Evolutionary conservation across 1,139 yeast species (phyloP).

Genomic region (Yamadazyma triangularis): DNA sequence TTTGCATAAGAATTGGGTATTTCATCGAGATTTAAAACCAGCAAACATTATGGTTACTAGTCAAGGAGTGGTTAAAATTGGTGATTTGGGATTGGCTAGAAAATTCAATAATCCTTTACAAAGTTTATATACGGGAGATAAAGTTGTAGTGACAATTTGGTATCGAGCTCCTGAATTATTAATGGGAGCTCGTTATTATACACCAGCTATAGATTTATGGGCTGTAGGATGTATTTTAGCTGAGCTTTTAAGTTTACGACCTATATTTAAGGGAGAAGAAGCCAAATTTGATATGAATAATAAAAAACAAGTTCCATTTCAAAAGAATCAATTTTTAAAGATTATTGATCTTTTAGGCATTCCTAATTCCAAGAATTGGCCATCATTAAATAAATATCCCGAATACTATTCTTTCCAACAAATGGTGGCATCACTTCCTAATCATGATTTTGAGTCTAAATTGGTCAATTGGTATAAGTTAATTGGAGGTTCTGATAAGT

Average conservation of each 20-base stretch:
- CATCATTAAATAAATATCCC: conserved; percentile 72
- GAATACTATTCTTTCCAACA: conserved; percentile 65
- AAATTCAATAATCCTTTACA: conserved; percentile 87
- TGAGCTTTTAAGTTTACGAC: conserved; percentile 81
- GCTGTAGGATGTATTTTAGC: conserved; percentile 97
- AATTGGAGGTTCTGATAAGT: conserved; percentile 67
- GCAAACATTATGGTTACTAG: conserved; percentile 96
- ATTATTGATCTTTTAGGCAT: conserved; percentile 89
- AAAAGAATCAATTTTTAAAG: conserved; percentile 84
- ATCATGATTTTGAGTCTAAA: conserved; percentile 57
- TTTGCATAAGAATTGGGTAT: conserved; percentile 91
- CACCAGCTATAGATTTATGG: conserved; percentile 95
- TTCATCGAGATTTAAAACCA: conserved; percentile 94
- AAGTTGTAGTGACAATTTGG: conserved; percentile 98
- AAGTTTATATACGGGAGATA: conserved; percentile 87
- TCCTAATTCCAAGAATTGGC: conserved; percentile 76
- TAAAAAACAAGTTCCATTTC: conserved; percentile 90
- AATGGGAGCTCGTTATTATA: conserved; percentile 87
- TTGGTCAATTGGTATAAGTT: conserved; percentile 81
- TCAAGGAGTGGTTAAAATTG: conserved; percentile 87
- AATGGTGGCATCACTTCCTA: conserved; percentile 33
- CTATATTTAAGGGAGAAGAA: conserved; percentile 96
- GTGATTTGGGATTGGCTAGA: conserved; percentile 92
- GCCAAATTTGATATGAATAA: conserved; percentile 81
- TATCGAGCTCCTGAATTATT: conserved; percentile 93